A percentile compares a stretch with the other conserved stretches of the same genome.
Conservation (phyloP, 2,329 filamentous ascomycete species). For the Colletotrichum lentis region DNA sequence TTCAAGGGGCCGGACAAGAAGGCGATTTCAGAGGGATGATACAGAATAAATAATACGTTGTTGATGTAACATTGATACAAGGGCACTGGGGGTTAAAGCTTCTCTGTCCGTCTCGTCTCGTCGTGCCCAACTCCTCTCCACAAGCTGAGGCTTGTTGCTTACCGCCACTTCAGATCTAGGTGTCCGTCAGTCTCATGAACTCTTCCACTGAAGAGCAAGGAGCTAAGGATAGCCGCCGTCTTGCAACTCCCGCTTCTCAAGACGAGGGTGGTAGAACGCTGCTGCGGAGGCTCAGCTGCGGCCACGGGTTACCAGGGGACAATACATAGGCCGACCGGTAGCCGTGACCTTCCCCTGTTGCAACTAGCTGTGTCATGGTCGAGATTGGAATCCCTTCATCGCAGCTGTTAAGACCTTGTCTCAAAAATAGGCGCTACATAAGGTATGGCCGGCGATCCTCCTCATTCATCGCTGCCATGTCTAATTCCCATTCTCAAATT, state of each 20-base stretch:
- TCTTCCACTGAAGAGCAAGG: background rate
- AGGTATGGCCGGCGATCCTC: conserved; percentile 9
- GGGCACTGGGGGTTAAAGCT: background rate
- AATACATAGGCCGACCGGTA: conserved; percentile 1
- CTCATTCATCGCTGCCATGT: conserved; percentile 5
- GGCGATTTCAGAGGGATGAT: background rate
- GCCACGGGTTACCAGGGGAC: background rate
- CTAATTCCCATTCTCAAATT: conserved; percentile 8
- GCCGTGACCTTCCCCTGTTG: background rate
- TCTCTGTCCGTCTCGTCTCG: background rate
- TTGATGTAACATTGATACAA: background rate
- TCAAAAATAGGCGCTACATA: conserved; percentile 12
- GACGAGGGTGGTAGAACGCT: background rate
- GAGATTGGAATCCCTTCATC: conserved; percentile 23
- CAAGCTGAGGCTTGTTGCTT: background rate
- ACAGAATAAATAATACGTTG: background rate
- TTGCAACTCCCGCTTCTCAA: background rate
- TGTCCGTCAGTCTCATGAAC: background rate
- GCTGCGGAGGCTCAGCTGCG: background rate
- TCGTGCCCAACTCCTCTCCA: background rate
- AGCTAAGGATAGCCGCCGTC: background rate
- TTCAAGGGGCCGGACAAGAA: background rate
- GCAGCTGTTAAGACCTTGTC: conserved; percentile 8
- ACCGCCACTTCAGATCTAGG: background rate
- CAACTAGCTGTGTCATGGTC: background rate